phyloP scores from a whole-genome alignment of 176 grass and related monocot genomes.

The Avena sativa region DNA sequence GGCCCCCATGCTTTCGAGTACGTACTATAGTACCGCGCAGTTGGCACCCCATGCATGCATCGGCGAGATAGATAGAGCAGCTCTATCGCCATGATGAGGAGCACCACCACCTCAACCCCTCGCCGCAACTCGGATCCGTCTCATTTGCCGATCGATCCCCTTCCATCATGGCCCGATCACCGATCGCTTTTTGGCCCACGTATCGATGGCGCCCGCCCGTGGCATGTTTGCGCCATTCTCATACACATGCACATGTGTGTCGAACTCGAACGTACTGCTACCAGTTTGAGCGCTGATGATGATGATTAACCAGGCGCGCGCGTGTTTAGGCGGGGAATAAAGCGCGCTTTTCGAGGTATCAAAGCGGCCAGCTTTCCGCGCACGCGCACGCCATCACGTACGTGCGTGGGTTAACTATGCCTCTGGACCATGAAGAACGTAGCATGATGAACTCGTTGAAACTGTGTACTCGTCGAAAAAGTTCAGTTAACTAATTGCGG shows the following conservation, averaged over 20 bases:
- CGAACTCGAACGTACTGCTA: too few species aligned
- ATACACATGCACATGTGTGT: neutral
- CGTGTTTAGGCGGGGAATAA: conserved; percentile 37
- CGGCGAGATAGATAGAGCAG: neutral
- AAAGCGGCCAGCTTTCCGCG: conserved; percentile 46
- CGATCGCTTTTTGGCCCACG: conserved; percentile 34
- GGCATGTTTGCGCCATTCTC: too few species aligned
- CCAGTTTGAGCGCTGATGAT: neutral
- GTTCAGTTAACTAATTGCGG: neutral
- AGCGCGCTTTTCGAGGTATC: conserved; percentile 34
- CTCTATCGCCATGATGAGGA: conserved; percentile 46
- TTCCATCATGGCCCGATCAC: neutral
- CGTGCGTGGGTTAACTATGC: too few species aligned
- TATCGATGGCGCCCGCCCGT: neutral
- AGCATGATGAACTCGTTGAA: conserved; percentile 46
- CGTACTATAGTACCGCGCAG: neutral
- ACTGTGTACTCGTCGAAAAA: neutral
- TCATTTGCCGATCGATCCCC: neutral
- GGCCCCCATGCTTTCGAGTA: conserved; percentile 19
- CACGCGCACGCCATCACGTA: conserved; percentile 40
- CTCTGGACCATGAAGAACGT: too few species aligned
- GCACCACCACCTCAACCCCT: conserved; percentile 46
- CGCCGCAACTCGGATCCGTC: conserved; percentile 17
- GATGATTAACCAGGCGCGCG: conserved; percentile 41
- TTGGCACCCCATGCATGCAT: neutral